Percentiles rank a stretch among this genome's conserved stretches.
Conservation (phyloP, 1,139 yeast species). For the Diutina siamensis region DNA sequence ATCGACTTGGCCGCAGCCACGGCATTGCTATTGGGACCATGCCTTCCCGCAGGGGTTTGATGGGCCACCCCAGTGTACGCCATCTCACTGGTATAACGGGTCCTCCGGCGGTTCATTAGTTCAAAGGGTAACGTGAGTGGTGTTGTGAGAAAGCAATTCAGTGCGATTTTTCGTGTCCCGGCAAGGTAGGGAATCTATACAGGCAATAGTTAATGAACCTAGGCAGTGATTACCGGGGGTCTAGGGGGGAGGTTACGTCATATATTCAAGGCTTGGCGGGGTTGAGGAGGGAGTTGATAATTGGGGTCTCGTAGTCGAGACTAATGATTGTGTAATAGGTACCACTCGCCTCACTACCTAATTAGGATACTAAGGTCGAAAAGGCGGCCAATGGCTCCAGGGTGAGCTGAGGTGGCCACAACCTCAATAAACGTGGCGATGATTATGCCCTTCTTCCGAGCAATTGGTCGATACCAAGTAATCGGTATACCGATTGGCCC, state of each 20-base stretch:
- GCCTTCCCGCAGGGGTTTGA: background rate
- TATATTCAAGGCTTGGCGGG: no score
- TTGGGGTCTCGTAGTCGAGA: no score
- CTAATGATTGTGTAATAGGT: no score
- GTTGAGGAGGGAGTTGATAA: no score
- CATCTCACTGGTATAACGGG: background rate
- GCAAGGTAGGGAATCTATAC: background rate
- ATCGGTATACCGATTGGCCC: background rate
- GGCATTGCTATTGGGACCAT: background rate
- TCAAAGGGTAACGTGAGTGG: background rate
- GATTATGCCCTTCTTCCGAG: background rate
- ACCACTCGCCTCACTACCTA: no score
- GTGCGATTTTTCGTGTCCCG: background rate
- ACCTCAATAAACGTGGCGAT: background rate
- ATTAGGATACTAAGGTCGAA: no score
- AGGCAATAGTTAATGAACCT: background rate
- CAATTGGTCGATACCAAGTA: background rate
- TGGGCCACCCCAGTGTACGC: constrained; percentile 3
- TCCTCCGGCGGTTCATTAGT: constrained; percentile 1
- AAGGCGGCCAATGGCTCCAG: no score
- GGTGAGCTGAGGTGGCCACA: no score
- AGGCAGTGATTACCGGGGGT: no score
- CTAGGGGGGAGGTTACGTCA: no score
- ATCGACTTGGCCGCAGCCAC: constrained; percentile 2
- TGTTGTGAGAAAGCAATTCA: background rate